Evolutionary conservation across 2,329 filamentous ascomycete genomes (phyloP).

Genomic region (Talaromyces amestolkiae): DNA sequence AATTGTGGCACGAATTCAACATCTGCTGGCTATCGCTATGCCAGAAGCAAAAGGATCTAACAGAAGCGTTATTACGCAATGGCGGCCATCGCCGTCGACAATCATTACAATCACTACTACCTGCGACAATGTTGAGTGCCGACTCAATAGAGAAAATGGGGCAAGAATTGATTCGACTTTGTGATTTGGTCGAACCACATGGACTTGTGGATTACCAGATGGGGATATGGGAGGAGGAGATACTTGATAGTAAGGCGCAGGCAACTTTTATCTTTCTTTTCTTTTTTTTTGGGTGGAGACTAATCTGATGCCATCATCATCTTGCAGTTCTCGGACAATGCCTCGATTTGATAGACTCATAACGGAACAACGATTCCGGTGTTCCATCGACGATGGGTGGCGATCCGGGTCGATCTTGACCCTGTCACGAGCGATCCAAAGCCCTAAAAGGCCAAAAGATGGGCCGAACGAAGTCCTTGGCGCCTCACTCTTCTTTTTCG

Average conservation of each 20-base stretch:
- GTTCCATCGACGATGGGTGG: not conserved
- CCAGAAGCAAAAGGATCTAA: constrained; percentile 78
- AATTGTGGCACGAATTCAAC: constrained; percentile 93
- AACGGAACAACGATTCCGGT: not conserved
- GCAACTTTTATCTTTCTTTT: not conserved
- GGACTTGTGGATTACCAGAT: constrained; percentile 98
- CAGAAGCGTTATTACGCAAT: constrained; percentile 57
- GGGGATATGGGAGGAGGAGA: constrained; percentile 92
- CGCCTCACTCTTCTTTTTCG: not conserved
- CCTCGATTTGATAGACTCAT: constrained; percentile 12
- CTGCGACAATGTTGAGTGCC: constrained; percentile 63
- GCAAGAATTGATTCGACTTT: constrained; percentile 75
- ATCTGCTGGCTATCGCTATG: constrained; percentile 81
- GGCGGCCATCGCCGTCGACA: constrained; percentile 30
- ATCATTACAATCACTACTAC: constrained; percentile 54
- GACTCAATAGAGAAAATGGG: constrained; percentile 75
- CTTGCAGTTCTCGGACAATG: constrained; percentile 14
- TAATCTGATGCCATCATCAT: not conserved
- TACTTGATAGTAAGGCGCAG: constrained; percentile 67
- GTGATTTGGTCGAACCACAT: constrained; percentile 81
- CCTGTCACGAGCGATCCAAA: constrained; percentile 1
- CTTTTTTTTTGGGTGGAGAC: not conserved
- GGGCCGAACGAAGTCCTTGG: not conserved
- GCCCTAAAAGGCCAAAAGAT: not conserved
- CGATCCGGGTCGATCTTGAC: not conserved